These are phyloP conservation scores for Chrysopogon serrulatus DNA, from an alignment of 176 grass and related monocot genomes.

Conservation along the genomic window DNA sequence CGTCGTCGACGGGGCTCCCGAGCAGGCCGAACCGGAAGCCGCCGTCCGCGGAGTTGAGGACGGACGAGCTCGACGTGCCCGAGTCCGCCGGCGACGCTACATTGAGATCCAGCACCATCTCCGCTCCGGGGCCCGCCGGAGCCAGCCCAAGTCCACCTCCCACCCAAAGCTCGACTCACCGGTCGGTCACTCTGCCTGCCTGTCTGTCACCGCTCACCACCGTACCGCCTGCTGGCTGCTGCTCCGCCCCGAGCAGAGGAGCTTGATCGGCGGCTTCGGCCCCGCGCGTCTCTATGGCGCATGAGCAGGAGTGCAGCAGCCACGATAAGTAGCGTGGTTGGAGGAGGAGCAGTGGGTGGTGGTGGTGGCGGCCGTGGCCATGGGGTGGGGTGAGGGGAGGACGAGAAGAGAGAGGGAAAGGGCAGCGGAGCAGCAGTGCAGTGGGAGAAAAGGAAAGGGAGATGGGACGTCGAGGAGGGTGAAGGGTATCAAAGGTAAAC, in stretches of 20 bases:
- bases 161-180: neutral
- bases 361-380: conserved; percentile 26
- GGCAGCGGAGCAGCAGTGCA: neutral
- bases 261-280: neutral
- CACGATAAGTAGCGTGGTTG: neutral
- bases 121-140: conserved; percentile 6
- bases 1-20: conserved; percentile 33
- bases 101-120: conserved; percentile 98
- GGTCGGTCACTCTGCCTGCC: neutral
- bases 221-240: neutral
- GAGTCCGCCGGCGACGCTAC: conserved; percentile 60
- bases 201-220: neutral
- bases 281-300: conserved; percentile 5
- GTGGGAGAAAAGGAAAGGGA: conserved; percentile 42
- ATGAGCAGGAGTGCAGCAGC: neutral
- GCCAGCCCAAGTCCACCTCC: neutral
- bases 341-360: neutral
- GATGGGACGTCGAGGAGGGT: conserved; percentile 48
- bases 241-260: neutral
- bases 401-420: neutral
- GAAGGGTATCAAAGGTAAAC: conserved; percentile 46
- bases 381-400: neutral
- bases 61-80: conserved; percentile 56
- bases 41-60: conserved; percentile 39
- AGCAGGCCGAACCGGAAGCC: conserved; percentile 41